Evolutionary conservation across 2,329 filamentous ascomycete genomes (phyloP), one percentile per base, ranked within the genome.

Genomic region (Lithohypha guttulata): DNA sequence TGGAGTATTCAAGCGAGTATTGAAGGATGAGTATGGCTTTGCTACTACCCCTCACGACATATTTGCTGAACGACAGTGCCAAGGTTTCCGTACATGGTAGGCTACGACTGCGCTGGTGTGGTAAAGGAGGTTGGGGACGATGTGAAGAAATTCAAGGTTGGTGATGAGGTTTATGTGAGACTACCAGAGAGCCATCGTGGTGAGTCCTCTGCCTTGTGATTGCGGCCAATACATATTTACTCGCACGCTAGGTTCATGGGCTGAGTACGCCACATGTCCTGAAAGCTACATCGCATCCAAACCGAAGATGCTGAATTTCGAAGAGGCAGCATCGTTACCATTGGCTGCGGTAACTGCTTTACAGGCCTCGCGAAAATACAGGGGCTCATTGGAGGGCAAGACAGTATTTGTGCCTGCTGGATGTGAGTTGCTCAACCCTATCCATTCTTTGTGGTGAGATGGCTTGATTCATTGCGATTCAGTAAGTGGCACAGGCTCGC

Each of bases 321-420:
- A 56, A 19, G 59, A 64, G 22, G 64, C 65, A 18, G 62, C 64
- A 9, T 62, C 62, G 1, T 56, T 68, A 14, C 64, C 61, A 2
- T 55, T 60, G 8, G 53, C 58, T 3, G 56, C 56, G 1, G 49
- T 65, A n/a, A 69, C 66, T 2, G 62, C 66, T 0, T 53, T 63
- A 15, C 69, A 73, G 49, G 50, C 54, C 17, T 56, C 72, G 27
- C 56, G 54, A 23, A 57, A 54, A 2, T 69, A 61, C 1, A 44
- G 68, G 21, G 63, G 63, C n/a, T 61, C 59, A 13, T 60, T 75
- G 0, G 53, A 61, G 14, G 69, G 68, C 6, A 70, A 68, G 54
- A 71, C 68, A 2, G 68, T 70, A 1, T 70, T 69, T 42, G 58
- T 75, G 5, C 61, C 68, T 0, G 71, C 58, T 2, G 71, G 63